These are phyloP conservation scores for Euphorbia lathyris DNA, from an alignment of 345 rosid species.

Conservation along the genomic window DNA sequence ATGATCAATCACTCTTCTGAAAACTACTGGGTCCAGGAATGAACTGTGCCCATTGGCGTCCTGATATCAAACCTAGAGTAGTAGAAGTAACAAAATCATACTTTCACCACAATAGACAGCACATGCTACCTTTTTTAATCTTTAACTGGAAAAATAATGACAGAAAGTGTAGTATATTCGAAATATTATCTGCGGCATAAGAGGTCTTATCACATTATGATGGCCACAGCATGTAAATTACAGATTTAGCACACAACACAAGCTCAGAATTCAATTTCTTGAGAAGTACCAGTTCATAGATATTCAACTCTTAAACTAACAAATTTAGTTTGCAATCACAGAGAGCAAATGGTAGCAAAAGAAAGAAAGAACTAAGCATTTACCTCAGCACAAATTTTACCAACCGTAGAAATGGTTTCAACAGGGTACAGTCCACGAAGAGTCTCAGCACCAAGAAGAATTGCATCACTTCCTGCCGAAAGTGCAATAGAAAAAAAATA, in stretches of 20 bases:
- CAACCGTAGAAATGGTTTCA: slow-evolving; percentile 82
- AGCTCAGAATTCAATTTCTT: background rate
- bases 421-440: slow-evolving; percentile 89
- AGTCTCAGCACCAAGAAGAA: slow-evolving; percentile 98
- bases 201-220: background rate
- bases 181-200: background rate
- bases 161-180: background rate
- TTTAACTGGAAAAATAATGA: background rate
- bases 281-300: background rate
- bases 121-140: background rate
- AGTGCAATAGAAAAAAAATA: background rate
- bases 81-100: background rate
- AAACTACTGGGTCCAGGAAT: background rate
- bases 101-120: background rate
- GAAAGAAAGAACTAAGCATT: slow-evolving; percentile 7
- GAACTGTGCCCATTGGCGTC: background rate
- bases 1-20: background rate
- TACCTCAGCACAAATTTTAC: slow-evolving; percentile 95
- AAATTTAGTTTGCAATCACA: background rate
- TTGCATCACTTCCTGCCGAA: slow-evolving; percentile 85
- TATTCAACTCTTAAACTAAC: background rate
- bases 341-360: background rate
- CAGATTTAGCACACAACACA: background rate
- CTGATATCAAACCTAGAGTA: background rate
- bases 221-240: background rate